A percentile compares a stretch with the other conserved stretches of the same genome.
Evolutionary conservation across 148 eudicot genomes (phyloP).

Genomic region (Amaranthus hypochondriacus): DNA sequence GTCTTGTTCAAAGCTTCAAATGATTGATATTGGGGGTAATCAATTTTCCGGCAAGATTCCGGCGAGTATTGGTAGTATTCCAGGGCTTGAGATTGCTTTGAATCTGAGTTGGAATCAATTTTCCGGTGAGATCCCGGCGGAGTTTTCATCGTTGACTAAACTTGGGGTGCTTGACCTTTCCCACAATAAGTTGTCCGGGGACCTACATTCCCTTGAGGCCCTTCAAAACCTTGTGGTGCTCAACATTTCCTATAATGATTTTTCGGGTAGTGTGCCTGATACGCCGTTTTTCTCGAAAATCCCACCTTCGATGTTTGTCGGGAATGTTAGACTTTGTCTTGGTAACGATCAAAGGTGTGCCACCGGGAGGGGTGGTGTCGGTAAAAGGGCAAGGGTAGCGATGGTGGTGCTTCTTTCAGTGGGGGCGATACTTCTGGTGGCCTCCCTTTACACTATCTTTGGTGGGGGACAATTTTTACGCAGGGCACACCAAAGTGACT

Average conservation of each 20-base stretch:
- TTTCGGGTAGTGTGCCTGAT: slow-evolving; percentile 66
- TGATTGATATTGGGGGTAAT: slow-evolving; percentile 70
- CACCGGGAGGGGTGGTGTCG: slow-evolving; percentile 12
- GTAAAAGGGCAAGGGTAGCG: slow-evolving; percentile 49
- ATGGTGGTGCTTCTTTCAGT: slow-evolving; percentile 63
- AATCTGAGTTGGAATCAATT: slow-evolving; percentile 77
- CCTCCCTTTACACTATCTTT: slow-evolving; percentile 56
- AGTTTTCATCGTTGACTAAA: slow-evolving; percentile 54
- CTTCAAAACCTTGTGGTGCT: slow-evolving; percentile 75
- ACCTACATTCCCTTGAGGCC: slow-evolving; percentile 40
- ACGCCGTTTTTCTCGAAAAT: slow-evolving; percentile 66
- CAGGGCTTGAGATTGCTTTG: slow-evolving; percentile 73
- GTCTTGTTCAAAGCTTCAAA: slow-evolving; percentile 74
- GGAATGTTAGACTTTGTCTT: slow-evolving; percentile 51
- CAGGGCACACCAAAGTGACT: slow-evolving; percentile 17
- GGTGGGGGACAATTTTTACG: slow-evolving; percentile 33
- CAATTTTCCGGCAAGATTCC: slow-evolving; percentile 65
- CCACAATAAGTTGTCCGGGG: slow-evolving; percentile 63
- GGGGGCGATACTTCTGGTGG: slow-evolving; percentile 50
- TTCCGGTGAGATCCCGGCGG: slow-evolving; percentile 69
- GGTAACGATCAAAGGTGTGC: slow-evolving; percentile 37
- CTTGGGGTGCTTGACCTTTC: slow-evolving; percentile 82
- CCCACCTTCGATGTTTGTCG: slow-evolving; percentile 50
- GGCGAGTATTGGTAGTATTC: slow-evolving; percentile 59
- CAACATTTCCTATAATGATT: slow-evolving; percentile 63